phyloP scores from a whole-genome alignment of 2,329 filamentous ascomycete genomes.

The Sphaerulina populicola region DNA sequence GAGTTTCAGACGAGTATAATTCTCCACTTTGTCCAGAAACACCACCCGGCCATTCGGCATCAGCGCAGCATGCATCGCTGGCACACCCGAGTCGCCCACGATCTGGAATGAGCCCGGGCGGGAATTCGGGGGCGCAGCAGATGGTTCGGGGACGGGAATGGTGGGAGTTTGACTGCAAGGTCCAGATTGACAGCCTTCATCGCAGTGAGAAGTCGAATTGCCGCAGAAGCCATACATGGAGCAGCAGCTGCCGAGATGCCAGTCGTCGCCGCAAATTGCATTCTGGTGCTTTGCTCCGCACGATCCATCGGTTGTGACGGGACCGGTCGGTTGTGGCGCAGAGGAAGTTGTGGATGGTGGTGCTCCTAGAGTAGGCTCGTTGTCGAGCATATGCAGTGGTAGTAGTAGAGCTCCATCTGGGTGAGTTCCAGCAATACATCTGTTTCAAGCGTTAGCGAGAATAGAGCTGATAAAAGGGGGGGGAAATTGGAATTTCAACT shows the following conservation, averaged over 20 bases:
- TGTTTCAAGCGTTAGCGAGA: no score
- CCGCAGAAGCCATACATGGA: constrained; percentile 52
- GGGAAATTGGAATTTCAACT: no score
- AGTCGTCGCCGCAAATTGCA: constrained; percentile 46
- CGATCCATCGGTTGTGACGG: constrained; percentile 45
- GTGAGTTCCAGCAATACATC: background rate
- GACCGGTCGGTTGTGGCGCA: constrained; percentile 22
- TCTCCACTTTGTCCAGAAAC: constrained; percentile 56
- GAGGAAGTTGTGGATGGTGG: constrained; percentile 11
- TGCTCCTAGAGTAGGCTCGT: background rate
- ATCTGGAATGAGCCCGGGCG: constrained; percentile 43
- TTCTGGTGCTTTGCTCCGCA: constrained; percentile 46
- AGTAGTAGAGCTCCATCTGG: constrained; percentile 6
- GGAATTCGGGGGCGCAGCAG: constrained; percentile 40
- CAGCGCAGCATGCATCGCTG: constrained; percentile 54
- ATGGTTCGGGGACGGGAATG: constrained; percentile 36
- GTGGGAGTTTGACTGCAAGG: constrained; percentile 40
- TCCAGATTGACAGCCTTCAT: constrained; percentile 50
- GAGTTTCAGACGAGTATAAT: constrained; percentile 51
- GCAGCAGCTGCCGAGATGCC: constrained; percentile 47
- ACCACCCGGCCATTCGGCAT: constrained; percentile 51
- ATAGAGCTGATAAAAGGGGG: no score
- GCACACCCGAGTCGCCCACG: constrained; percentile 52
- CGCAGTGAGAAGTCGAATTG: constrained; percentile 39
- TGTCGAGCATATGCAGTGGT: constrained; percentile 3